Percentiles rank a stretch among this genome's conserved stretches.
phyloP scores from a whole-genome alignment of 2,329 filamentous ascomycete species.

The Neopestalotiopsis clavispora region DNA sequence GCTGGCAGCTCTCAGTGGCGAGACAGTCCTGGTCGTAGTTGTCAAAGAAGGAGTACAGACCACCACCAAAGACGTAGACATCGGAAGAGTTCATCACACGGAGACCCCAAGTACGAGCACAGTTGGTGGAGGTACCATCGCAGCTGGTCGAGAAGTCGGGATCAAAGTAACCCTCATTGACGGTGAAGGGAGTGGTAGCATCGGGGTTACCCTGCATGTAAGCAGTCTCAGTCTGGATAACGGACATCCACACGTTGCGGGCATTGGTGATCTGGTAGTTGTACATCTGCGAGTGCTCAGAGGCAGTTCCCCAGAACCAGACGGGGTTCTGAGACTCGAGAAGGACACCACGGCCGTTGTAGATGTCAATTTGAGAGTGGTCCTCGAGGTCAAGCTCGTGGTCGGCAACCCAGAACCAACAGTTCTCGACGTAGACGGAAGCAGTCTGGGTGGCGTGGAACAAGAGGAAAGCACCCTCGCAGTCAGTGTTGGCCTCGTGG shows the following conservation, averaged over 20 bases:
- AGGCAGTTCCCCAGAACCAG: constrained; percentile 82
- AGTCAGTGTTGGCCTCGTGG: constrained; percentile 67
- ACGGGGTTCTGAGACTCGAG: constrained; percentile 79
- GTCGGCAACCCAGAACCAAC: constrained; percentile 89
- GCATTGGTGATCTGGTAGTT: constrained; percentile 87
- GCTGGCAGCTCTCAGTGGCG: constrained; percentile 70
- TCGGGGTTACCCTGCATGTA: constrained; percentile 87
- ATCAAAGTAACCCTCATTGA: constrained; percentile 64
- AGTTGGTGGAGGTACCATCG: constrained; percentile 46
- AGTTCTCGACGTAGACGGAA: constrained; percentile 84
- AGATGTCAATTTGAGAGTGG: constrained; percentile 82
- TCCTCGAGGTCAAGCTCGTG: constrained; percentile 81
- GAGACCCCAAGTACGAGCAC: constrained; percentile 79
- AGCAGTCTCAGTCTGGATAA: constrained; percentile 89
- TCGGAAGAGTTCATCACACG: constrained; percentile 71
- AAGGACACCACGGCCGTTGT: constrained; percentile 83
- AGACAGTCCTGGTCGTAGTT: constrained; percentile 79
- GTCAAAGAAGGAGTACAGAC: constrained; percentile 83
- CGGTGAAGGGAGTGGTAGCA: constrained; percentile 67
- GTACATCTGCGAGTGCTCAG: constrained; percentile 70
- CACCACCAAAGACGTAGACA: constrained; percentile 73
- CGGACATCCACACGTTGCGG: constrained; percentile 78
- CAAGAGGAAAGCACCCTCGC: constrained; percentile 75
- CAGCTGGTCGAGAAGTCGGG: constrained; percentile 70
- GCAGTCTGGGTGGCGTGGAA: constrained; percentile 66